Percentiles rank a stretch among this genome's conserved stretches.
These are phyloP conservation scores for Hypocreales sp. DNA, from an alignment of 2,329 filamentous ascomycete species.

Conservation along the genomic window DNA sequence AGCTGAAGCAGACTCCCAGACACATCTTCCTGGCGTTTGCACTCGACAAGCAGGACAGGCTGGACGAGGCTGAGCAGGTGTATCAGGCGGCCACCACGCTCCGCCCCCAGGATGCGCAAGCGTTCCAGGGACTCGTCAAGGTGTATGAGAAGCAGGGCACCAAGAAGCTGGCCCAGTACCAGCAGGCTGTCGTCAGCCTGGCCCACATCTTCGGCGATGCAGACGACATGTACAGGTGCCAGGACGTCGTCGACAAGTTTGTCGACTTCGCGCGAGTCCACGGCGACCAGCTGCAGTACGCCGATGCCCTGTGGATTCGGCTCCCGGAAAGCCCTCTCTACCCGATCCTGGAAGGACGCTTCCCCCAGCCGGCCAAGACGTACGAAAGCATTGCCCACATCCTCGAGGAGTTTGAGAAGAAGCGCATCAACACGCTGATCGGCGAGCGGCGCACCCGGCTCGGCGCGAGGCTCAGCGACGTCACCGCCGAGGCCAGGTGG, in stretches of 20 bases:
- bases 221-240: slow-evolving; percentile 47
- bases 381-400: slow-evolving; percentile 75
- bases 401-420: slow-evolving; percentile 72
- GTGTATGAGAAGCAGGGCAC: slow-evolving; percentile 66
- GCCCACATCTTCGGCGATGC: slow-evolving; percentile 58
- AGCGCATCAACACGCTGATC: slow-evolving; percentile 79
- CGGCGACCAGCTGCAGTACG: slow-evolving; percentile 59
- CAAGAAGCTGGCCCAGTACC: slow-evolving; percentile 58
- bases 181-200: slow-evolving; percentile 54
- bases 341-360: slow-evolving; percentile 63
- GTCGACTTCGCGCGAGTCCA: slow-evolving; percentile 56
- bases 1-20: slow-evolving; percentile 28
- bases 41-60: slow-evolving; percentile 57
- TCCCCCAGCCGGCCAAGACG: slow-evolving; percentile 65
- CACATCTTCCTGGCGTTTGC: slow-evolving; percentile 81
- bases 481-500: slow-evolving; percentile 73
- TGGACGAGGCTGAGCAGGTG: slow-evolving; percentile 58
- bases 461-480: slow-evolving; percentile 68
- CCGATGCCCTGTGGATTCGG: slow-evolving; percentile 57
- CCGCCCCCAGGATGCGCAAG: slow-evolving; percentile 63
- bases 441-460: slow-evolving; percentile 77
- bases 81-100: slow-evolving; percentile 59
- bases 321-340: slow-evolving; percentile 75
- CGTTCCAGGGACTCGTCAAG: slow-evolving; percentile 80
- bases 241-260: slow-evolving; percentile 65